These are phyloP conservation scores for Nicotiana sylvestris DNA, from an alignment of 257 asterid species.

Conservation along the genomic window DNA sequence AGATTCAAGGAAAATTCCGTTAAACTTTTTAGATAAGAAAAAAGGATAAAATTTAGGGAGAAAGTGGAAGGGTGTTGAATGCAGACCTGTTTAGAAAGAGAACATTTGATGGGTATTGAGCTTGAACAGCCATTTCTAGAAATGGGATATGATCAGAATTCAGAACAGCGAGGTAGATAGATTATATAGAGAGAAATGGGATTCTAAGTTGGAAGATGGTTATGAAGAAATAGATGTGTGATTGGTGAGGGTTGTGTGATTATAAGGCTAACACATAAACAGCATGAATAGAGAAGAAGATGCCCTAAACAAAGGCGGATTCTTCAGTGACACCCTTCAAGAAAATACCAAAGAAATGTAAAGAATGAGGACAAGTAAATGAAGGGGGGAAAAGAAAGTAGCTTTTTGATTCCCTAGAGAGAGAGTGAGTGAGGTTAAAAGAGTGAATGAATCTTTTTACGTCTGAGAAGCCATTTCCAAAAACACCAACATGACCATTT, in stretches of 20 bases:
- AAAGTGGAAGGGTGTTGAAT: neutral
- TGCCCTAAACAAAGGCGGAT: constrained; percentile 24
- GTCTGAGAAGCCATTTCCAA: constrained; percentile 6
- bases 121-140: constrained; percentile 47
- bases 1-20: neutral
- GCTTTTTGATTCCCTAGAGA: neutral
- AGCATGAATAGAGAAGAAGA: constrained; percentile 24
- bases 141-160: neutral
- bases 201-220: constrained; percentile 3
- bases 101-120: constrained; percentile 44
- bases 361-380: neutral
- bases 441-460: constrained; percentile 7
- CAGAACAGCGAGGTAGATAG: neutral
- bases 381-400: neutral
- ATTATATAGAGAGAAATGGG: neutral
- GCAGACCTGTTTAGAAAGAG: constrained; percentile 37
- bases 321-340: constrained; percentile 20
- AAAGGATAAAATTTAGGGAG: too few species aligned
- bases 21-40: neutral
- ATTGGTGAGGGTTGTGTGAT: constrained; percentile 13
- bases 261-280: constrained; percentile 32
- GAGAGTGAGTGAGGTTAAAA: neutral
- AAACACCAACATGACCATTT: neutral
- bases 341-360: neutral
- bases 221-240: neutral